These are phyloP conservation scores for Penicillium janthinellum DNA, from an alignment of 2,329 filamentous ascomycete genomes.

Conservation along the genomic window DNA sequence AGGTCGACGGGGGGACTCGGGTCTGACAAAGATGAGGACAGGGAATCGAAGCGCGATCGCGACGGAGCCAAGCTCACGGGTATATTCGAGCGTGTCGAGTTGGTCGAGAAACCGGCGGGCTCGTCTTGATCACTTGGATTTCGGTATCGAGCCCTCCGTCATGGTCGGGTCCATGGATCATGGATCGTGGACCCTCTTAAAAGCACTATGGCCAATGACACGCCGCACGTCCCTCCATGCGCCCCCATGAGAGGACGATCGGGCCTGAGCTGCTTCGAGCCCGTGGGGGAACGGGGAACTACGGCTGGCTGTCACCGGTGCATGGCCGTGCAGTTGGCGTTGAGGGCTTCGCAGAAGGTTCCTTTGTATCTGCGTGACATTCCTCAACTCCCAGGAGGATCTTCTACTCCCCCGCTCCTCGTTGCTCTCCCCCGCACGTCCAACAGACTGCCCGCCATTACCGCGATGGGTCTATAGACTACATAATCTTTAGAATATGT, in stretches of 20 bases:
- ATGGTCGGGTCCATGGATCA: constrained; percentile 11
- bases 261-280: constrained; percentile 10
- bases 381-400: not conserved
- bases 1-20: constrained; percentile 1
- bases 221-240: constrained; percentile 40
- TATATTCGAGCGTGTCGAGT: not conserved
- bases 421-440: not conserved
- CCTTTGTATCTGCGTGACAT: constrained; percentile 1
- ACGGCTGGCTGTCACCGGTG: not conserved
- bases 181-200: constrained; percentile 19
- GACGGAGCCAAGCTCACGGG: not conserved
- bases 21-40: not conserved
- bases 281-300: constrained; percentile 21
- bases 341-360: not conserved
- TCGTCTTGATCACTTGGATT: not conserved
- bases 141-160: constrained; percentile 12
- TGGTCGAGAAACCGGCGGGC: not conserved
- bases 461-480: not conserved
- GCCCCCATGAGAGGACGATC: constrained; percentile 33
- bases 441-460: not conserved
- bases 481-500: too few species aligned
- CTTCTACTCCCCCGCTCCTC: not conserved
- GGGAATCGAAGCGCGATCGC: not conserved
- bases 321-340: not conserved
- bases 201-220: constrained; percentile 37